Base-by-base conservation (phyloP, 768 basidiomycete genomes). In the Coprinopsis marcescibilis region DNA sequence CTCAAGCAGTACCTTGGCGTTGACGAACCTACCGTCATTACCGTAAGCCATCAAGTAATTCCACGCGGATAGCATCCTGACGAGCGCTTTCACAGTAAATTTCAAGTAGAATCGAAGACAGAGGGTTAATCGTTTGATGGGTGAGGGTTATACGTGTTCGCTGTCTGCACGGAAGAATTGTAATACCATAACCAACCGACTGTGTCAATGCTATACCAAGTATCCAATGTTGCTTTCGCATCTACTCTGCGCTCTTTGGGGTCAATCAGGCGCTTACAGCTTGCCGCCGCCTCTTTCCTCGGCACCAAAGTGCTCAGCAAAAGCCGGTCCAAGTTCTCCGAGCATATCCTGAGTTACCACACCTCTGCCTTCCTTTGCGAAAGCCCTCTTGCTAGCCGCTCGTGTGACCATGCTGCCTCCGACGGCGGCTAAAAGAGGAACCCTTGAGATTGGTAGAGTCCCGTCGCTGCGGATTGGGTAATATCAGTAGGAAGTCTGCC, bases 21-120 rank as follows among this genome's bases (percentile, higher is more conserved):
- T 56, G 86, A 95, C 43, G 74, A 91, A 72, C 96, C 96, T 32
- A 95, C 93, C 41, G 96, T 99, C 53, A 97, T 99, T 64, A 99
- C 95, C 46, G 87, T 88, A 59, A 70, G 81, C 67, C 21, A 19
- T 33, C 10, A 32, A n/a, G n/a, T n/a, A n/a, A n/a, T n/a, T n/a
- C n/a, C n/a, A n/a, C n/a, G n/a, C n/a, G n/a, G n/a, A n/a, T n/a
- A n/a, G n/a, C n/a, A n/a, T n/a, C n/a, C n/a, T n/a, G n/a, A n/a
- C n/a, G n/a, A n/a, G n/a, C n/a, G n/a, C n/a, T n/a, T n/a, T n/a
- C n/a, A n/a, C n/a, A n/a, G n/a, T n/a, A n/a, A n/a, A n/a, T n/a
- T n/a, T n/a, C n/a, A n/a, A n/a, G n/a, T n/a, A n/a, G n/a, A n/a
- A n/a, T n/a, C n/a, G n/a, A n/a, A n/a, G n/a, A n/a, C n/a, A n/a